Conservation (phyloP, 2,329 filamentous ascomycete species). For the Colletotrichum sp. region DNA sequence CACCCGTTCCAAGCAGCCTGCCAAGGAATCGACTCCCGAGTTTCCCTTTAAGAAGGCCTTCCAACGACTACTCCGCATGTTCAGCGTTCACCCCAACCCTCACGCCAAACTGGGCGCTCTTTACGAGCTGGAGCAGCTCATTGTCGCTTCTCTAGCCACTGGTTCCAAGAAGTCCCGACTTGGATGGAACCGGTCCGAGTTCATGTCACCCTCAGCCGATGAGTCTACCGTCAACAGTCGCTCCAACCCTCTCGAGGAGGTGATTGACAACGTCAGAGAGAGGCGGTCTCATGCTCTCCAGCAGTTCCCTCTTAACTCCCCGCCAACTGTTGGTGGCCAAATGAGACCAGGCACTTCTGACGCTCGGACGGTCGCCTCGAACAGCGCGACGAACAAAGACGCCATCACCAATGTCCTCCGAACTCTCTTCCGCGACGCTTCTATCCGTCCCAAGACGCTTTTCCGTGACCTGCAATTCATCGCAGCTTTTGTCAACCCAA, state of each 20-base stretch:
- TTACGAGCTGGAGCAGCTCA: conserved; percentile 82
- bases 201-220: conserved; percentile 33
- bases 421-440: conserved; percentile 69
- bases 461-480: conserved; percentile 84
- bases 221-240: conserved; percentile 39
- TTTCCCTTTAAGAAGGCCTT: conserved; percentile 87
- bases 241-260: conserved; percentile 63
- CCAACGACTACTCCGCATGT: conserved; percentile 79
- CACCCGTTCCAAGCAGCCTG: conserved; percentile 29
- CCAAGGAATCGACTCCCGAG: conserved; percentile 48
- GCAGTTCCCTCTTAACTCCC: conserved; percentile 36
- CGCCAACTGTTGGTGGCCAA: conserved; percentile 27
- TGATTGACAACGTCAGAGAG: conserved; percentile 74
- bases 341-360: conserved; percentile 50
- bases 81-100: conserved; percentile 89
- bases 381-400: conserved; percentile 61
- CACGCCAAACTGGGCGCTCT: conserved; percentile 84
- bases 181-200: conserved; percentile 38
- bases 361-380: conserved; percentile 53
- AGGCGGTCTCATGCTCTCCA: conserved; percentile 65
- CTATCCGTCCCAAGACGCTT: conserved; percentile 77
- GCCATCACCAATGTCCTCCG: conserved; percentile 71
- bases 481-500: conserved; percentile 67
- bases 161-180: conserved; percentile 35
- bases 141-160: conserved; percentile 66